Conservation (phyloP, 495 filamentous ascomycete genomes). For the Darksidea phi region DNA sequence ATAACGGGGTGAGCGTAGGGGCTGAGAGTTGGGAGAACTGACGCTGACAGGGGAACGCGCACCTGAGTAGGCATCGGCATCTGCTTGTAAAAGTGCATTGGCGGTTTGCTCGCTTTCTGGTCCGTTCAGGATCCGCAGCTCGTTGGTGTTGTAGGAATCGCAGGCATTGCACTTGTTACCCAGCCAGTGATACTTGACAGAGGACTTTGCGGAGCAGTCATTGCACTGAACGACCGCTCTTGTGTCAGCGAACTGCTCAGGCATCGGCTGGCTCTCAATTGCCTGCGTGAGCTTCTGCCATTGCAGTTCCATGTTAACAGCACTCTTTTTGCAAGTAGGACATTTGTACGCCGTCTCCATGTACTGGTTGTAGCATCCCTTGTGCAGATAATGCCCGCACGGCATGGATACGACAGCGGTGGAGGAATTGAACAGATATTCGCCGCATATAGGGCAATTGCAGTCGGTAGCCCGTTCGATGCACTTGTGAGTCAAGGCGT, state of each 20-base stretch:
- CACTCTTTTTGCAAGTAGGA: conserved; percentile 88
- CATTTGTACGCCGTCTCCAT: conserved; percentile 88
- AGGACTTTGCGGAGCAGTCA: conserved; percentile 84
- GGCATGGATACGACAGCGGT: conserved; percentile 87
- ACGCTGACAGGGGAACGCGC: conserved; percentile 18
- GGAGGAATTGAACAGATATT: conserved; percentile 95
- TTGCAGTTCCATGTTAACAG: conserved; percentile 94
- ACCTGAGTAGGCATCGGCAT: neutral
- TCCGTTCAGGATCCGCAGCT: conserved; percentile 40
- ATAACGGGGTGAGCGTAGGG: conserved; percentile 26
- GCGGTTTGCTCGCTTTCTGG: conserved; percentile 39
- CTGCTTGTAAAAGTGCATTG: conserved; percentile 28
- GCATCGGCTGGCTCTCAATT: conserved; percentile 90
- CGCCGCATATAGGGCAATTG: conserved; percentile 96
- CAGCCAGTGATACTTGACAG: conserved; percentile 89
- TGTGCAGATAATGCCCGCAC: conserved; percentile 95
- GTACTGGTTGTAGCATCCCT: conserved; percentile 77
- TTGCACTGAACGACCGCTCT: conserved; percentile 86
- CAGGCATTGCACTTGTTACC: conserved; percentile 83
- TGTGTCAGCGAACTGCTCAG: conserved; percentile 66
- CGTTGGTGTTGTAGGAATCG: conserved; percentile 49
- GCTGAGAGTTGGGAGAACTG: conserved; percentile 19
- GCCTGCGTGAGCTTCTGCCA: conserved; percentile 85
- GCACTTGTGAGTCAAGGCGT: conserved; percentile 81
- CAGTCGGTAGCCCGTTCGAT: conserved; percentile 93